A percentile compares a stretch with the other conserved stretches of the same genome.
Conservation (phyloP, 2,329 filamentous ascomycete species). For the Annulohypoxylon truncatum region DNA sequence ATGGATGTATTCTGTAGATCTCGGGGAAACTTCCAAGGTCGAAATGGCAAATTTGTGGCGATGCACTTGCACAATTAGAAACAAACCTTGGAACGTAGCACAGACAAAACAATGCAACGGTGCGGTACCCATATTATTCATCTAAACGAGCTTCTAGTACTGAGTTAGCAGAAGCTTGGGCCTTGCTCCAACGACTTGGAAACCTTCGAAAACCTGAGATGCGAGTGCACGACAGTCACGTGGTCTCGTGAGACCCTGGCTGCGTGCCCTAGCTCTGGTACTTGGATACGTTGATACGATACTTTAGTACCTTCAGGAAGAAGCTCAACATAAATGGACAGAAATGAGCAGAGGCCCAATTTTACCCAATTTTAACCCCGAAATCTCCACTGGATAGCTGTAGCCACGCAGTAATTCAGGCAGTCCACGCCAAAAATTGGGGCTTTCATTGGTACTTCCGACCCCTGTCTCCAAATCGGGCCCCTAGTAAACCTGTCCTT, state of each 20-base stretch:
- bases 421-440: constrained; percentile 16
- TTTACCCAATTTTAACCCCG: constrained; percentile 22
- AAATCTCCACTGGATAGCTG: constrained; percentile 30
- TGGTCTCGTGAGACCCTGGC: constrained; percentile 27
- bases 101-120: neutral
- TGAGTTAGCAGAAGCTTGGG: neutral
- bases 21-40: constrained; percentile 1
- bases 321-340: constrained; percentile 24
- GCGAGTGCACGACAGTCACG: constrained; percentile 11
- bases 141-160: constrained; percentile 4
- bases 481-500: constrained; percentile 11
- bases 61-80: neutral
- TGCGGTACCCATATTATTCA: constrained; percentile 5
- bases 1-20: constrained; percentile 3
- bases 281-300: neutral
- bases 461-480: neutral
- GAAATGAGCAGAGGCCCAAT: neutral
- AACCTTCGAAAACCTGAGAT: constrained; percentile 14
- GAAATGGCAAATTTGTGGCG: neutral
- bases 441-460: constrained; percentile 13
- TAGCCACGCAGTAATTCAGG: constrained; percentile 26
- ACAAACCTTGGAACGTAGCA: constrained; percentile 1
- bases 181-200: constrained; percentile 16
- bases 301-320: constrained; percentile 10
- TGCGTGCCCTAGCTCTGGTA: neutral